phyloP scores from a whole-genome alignment of 495 filamentous ascomycete genomes.

The Hamigera avellanea region DNA sequence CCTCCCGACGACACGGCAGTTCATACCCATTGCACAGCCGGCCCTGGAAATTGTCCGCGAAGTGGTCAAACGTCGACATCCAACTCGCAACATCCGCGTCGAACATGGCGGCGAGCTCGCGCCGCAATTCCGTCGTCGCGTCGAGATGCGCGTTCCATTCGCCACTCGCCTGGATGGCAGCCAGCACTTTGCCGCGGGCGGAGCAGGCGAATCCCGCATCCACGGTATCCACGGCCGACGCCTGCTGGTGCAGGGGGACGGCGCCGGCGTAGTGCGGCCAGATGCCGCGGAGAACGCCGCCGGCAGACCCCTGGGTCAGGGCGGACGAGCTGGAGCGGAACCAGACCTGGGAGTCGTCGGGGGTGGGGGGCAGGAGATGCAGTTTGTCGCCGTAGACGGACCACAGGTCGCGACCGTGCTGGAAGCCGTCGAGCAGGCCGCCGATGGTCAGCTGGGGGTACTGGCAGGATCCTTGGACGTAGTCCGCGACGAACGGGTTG shows the following conservation, averaged over 20 bases:
- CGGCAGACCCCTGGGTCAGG: constrained; percentile 27
- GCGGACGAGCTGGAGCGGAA: constrained; percentile 28
- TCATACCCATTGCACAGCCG: constrained; percentile 32
- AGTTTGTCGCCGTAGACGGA: constrained; percentile 26
- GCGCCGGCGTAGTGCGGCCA: constrained; percentile 24
- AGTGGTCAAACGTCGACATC: constrained; percentile 31
- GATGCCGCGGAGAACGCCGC: constrained; percentile 28
- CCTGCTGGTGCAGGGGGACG: constrained; percentile 29
- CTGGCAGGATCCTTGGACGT: constrained; percentile 30
- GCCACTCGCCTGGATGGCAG: constrained; percentile 14
- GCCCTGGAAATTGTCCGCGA: constrained; percentile 33
- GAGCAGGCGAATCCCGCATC: constrained; percentile 26
- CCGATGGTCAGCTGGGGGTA: constrained; percentile 34
- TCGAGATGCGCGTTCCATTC: constrained; percentile 27
- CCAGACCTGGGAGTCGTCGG: constrained; percentile 18
- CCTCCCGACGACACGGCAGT: constrained; percentile 20
- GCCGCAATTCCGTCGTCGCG: constrained; percentile 22
- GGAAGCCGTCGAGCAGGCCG: constrained; percentile 29
- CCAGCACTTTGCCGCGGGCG: constrained; percentile 14
- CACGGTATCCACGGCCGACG: constrained; percentile 24
- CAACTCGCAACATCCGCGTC: constrained; percentile 20
- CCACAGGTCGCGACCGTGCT: constrained; percentile 31
- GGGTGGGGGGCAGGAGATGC: constrained; percentile 14
- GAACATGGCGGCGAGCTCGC: constrained; percentile 22
- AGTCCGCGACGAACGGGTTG: constrained; percentile 22